Percentiles rank a stretch among this genome's conserved stretches.
Conservation (phyloP, 176 grass and related monocot species). For the Carex scoparia region DNA sequence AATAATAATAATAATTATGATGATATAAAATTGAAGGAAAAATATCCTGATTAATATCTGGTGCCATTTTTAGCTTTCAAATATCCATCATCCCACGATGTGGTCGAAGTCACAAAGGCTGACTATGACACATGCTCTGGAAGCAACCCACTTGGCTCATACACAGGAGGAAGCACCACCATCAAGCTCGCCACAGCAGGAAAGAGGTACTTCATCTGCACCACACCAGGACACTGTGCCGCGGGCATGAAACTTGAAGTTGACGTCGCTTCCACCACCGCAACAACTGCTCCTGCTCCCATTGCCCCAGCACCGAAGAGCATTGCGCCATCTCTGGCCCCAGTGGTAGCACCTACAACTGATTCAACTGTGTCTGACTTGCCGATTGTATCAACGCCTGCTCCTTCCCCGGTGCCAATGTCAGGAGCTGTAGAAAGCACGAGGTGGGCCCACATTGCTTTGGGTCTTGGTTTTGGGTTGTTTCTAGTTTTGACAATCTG, state of each 20-base stretch:
- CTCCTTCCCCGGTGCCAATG: constrained; percentile 16
- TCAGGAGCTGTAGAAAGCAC: constrained; percentile 26
- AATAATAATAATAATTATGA: too few relatives aligned
- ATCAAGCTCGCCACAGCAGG: constrained; percentile 41
- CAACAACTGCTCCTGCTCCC: constrained; percentile 1
- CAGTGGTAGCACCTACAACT: constrained; percentile 7
- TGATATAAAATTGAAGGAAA: neutral
- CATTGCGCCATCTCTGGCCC: constrained; percentile 14
- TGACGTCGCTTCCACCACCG: constrained; percentile 17
- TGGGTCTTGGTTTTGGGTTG: constrained; percentile 31
- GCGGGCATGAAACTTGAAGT: constrained; percentile 75
- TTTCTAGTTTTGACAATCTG: constrained; percentile 33
- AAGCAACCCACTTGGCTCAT: constrained; percentile 28
- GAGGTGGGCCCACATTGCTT: constrained; percentile 17
- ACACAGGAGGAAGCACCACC: constrained; percentile 25
- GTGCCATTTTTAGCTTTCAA: constrained; percentile 31
- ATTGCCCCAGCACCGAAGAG: neutral
- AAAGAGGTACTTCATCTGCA: constrained; percentile 82
- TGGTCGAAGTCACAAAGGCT: constrained; percentile 51
- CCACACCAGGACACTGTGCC: constrained; percentile 49
- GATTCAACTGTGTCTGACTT: neutral
- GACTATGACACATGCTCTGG: constrained; percentile 56
- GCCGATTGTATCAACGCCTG: constrained; percentile 27
- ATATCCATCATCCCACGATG: constrained; percentile 51
- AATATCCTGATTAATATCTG: too few relatives aligned